Evolutionary conservation across 768 basidiomycete genomes (phyloP).

Genomic region (Pleurotus cornucopiae): DNA sequence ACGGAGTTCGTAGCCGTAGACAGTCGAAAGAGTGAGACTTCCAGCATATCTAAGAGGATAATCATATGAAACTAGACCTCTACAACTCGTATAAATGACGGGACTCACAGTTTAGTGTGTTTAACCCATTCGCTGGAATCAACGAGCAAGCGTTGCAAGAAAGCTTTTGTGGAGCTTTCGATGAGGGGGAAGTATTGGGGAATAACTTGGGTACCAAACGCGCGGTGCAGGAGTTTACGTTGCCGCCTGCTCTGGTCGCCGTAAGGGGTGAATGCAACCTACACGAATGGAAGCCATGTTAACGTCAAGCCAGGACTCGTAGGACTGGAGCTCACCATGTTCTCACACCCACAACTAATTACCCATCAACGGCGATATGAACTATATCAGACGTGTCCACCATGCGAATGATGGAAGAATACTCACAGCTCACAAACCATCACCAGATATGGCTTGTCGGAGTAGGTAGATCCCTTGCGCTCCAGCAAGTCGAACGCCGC

Average conservation of each 20-base stretch:
- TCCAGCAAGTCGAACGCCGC: slow-evolving; percentile 64
- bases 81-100: slow-evolving; percentile 21
- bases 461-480: slow-evolving; percentile 66
- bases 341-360: slow-evolving; percentile 38
- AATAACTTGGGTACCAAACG: slow-evolving; percentile 50
- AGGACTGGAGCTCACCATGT: slow-evolving; percentile 31
- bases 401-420: too few relatives aligned
- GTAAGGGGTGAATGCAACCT: slow-evolving; percentile 50
- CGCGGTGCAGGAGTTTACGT: slow-evolving; percentile 62
- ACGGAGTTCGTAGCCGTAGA: slow-evolving; percentile 42
- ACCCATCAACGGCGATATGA: background rate
- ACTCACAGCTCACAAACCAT: slow-evolving; percentile 73
- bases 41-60: slow-evolving; percentile 21
- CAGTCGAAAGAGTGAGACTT: slow-evolving; percentile 34
- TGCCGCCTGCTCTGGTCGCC: slow-evolving; percentile 61
- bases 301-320: background rate
- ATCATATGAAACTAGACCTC: slow-evolving; percentile 18
- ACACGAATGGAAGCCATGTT: background rate
- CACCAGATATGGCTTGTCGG: slow-evolving; percentile 65
- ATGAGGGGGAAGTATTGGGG: slow-evolving; percentile 56
- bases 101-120: slow-evolving; percentile 10
- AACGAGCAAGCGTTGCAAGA: slow-evolving; percentile 52
- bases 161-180: slow-evolving; percentile 49
- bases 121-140: slow-evolving; percentile 23
- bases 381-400: too few relatives aligned